Evolutionary conservation across 495 filamentous ascomycete species (phyloP), one percentile per base, ranked within the genome.

Genomic region (Cudoniella acicularis): DNA sequence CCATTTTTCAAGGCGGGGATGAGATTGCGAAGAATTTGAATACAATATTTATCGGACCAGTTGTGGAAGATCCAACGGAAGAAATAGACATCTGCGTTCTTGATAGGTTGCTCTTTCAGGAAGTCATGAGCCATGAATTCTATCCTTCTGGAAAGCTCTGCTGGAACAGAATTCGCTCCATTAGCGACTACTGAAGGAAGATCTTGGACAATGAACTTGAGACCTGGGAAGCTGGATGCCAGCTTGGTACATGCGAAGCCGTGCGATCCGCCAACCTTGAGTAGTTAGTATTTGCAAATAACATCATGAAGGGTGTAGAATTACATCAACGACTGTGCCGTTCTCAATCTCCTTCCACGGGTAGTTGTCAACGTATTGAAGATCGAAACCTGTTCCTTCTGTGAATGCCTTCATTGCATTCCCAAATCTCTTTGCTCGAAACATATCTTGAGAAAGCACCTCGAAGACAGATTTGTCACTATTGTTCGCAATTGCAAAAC

Each of bases 31-130:
- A 85, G 57, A 51, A 82, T 79, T 22, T 62, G 68, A 2, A 72
- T 54, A 2, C 69, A 72, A 24, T 81, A 70, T n/a, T 66, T 58
- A 24, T 78, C 71, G 3, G 72, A 62, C 71, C 76, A 77, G 59
- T 84, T 78, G 58, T 85, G 82, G n/a, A 85, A 59, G 21, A 84
- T 74, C 54, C 73, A 68, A 23, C 82, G 77, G 24, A 83, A 63
- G 40, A 85, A 71, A 59, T 84, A 85, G 11, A 79, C 72, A 46
- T 83, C 78, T 3, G 82, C 83, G 8, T 57, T 59, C 13, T 66
- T 64, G n/a, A 78, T 63, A 0, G 76, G 71, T 62, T 85, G 79
- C 2, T 67, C 62, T 25, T 72, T 51, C 67, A 81, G 77, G 59
- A 85, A 78, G 54, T 81, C 73, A 45, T 83, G 75, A 17, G 65